Evolutionary conservation across 257 asterid species (phyloP).

Genomic region (Ballota nigra): DNA sequence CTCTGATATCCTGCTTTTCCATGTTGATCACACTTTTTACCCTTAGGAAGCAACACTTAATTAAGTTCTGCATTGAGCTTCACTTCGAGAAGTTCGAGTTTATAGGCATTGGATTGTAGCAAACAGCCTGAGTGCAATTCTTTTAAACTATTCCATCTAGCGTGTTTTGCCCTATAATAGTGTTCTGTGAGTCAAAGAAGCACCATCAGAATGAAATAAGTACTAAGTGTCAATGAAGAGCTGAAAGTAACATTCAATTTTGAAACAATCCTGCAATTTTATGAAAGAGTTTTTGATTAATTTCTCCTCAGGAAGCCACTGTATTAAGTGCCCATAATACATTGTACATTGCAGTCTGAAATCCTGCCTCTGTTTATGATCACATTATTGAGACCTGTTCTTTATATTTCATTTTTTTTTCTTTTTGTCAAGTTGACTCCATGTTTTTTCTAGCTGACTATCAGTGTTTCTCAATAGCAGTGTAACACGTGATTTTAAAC

Average conservation of each 20-base stretch:
- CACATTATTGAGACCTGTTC: background rate
- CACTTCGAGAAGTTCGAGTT: conserved; percentile 1
- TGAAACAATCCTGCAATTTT: background rate
- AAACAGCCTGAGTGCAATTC: background rate
- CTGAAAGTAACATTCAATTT: background rate
- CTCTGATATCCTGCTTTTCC: conserved; percentile 12
- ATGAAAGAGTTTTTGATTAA: background rate
- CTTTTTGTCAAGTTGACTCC: conserved; percentile 7
- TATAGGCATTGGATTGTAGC: background rate
- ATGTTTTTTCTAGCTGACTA: conserved; percentile 3
- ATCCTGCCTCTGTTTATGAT: background rate
- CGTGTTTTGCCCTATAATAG: background rate
- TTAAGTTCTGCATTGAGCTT: background rate
- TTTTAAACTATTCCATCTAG: background rate
- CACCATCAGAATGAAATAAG: background rate
- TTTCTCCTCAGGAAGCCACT: background rate
- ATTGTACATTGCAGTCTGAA: background rate
- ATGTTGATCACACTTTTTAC: background rate
- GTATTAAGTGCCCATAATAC: background rate
- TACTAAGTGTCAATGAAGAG: conserved; percentile 7
- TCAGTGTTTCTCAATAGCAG: conserved; percentile 29
- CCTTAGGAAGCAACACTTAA: background rate
- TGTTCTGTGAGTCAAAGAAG: background rate
- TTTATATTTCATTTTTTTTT: background rate
- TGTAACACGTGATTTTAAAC: conserved; percentile 30